These are phyloP conservation scores for Vicia villosa DNA, from an alignment of 306 rosid species.

Conservation along the genomic window DNA sequence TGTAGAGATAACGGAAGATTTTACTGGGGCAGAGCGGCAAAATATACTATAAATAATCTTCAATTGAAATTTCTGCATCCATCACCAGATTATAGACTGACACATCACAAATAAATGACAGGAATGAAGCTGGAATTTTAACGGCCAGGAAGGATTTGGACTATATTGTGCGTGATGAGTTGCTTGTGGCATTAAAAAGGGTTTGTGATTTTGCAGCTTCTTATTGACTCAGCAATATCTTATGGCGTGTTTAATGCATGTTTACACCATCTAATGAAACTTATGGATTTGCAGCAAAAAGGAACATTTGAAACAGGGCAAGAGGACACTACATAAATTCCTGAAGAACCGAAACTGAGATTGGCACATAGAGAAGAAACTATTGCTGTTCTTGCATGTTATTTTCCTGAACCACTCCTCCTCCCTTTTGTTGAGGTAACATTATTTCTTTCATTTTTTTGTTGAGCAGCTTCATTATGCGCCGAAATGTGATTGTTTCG, in stretches of 20 bases:
- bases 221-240: conserved; percentile 37
- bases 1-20: conserved; percentile 88
- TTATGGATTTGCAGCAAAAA: conserved; percentile 76
- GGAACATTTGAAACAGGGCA: conserved; percentile 99
- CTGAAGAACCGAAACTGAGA: conserved; percentile 84
- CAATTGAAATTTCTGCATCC: conserved; percentile 26
- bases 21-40: conserved; percentile 98
- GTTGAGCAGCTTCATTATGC: conserved; percentile 24
- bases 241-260: conserved; percentile 2
- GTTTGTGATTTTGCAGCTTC: conserved; percentile 51
- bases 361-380: conserved; percentile 98
- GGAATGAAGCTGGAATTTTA: conserved; percentile 99
- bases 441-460: conserved; percentile 15
- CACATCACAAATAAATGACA: conserved; percentile 49
- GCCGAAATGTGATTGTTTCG: conserved; percentile 35
- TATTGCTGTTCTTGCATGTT: conserved; percentile 90
- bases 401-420: conserved; percentile 81
- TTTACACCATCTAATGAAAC: conserved; percentile 33
- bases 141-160: conserved; percentile 97
- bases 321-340: conserved; percentile 90
- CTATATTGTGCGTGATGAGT: conserved; percentile 83
- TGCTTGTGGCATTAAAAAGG: conserved; percentile 95
- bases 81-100: conserved; percentile 33
- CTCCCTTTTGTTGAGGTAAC: conserved; percentile 73
- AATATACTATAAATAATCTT: conserved; percentile 72